phyloP scores from a whole-genome alignment of 2,329 filamentous ascomycete species.

The Cladosporium sp. region DNA sequence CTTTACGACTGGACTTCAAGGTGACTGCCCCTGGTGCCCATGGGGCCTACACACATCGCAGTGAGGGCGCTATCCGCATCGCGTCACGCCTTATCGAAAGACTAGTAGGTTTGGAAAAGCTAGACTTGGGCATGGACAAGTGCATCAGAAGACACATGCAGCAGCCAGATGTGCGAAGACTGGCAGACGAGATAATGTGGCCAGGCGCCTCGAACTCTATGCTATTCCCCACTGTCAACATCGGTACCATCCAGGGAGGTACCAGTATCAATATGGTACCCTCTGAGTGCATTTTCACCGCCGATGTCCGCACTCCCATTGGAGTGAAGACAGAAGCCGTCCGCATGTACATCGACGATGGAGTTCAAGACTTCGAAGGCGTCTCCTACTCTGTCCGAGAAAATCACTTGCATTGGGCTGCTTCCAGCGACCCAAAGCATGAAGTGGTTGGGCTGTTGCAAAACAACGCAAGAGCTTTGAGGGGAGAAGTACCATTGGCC shows the following conservation, averaged over 20 bases:
- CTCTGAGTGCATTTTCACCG: conserved; percentile 40
- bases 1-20: conserved; percentile 41
- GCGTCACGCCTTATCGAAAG: conserved; percentile 36
- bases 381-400: conserved; percentile 35
- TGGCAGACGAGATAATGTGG: conserved; percentile 42
- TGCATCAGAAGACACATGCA: conserved; percentile 35
- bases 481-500: conserved; percentile 30
- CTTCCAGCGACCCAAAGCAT: conserved; percentile 37
- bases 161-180: conserved; percentile 33
- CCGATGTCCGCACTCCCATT: conserved; percentile 44
- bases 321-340: conserved; percentile 37
- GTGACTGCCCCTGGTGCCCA: conserved; percentile 39
- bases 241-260: conserved; percentile 44
- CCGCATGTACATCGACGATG: conserved; percentile 31
- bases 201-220: conserved; percentile 37
- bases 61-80: conserved; percentile 41
- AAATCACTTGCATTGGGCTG: conserved; percentile 39
- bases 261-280: conserved; percentile 48
- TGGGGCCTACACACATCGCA: conserved; percentile 44
- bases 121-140: conserved; percentile 31
- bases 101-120: conserved; percentile 34
- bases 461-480: conserved; percentile 31
- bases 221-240: conserved; percentile 42
- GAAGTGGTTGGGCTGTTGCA: conserved; percentile 35
- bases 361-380: conserved; percentile 34